These are phyloP conservation scores for Cynara cardunculus DNA, from an alignment of 129 eudicot genomes.

Conservation along the genomic window DNA sequence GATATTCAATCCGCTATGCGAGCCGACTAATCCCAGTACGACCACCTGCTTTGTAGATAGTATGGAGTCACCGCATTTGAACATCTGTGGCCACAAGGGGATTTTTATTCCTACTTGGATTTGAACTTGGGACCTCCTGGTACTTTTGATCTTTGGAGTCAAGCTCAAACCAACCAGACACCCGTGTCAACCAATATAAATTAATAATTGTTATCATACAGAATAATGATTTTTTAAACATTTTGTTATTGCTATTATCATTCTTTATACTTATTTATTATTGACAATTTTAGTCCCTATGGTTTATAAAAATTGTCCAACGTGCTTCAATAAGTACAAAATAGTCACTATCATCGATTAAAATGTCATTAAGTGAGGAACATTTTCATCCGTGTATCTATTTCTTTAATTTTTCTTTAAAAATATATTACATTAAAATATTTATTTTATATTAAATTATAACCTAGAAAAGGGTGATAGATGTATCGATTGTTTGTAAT, in stretches of 20 bases:
- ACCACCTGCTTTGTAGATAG: too few species aligned
- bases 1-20: too few species aligned
- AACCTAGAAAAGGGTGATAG: neutral
- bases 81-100: too few species aligned
- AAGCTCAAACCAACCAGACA: too few species aligned
- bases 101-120: too few species aligned
- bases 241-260: neutral
- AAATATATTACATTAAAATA: neutral
- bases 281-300: neutral
- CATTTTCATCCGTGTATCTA: neutral
- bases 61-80: too few species aligned
- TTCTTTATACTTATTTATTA: neutral
- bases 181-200: too few species aligned
- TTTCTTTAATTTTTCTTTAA: neutral
- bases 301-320: neutral
- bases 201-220: too few species aligned
- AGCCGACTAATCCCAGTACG: too few species aligned
- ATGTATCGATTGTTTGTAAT: neutral
- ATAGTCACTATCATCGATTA: neutral
- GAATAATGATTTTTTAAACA: neutral
- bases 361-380: neutral
- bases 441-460: neutral
- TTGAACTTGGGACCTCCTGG: too few species aligned
- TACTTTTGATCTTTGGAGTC: too few species aligned
- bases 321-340: neutral